phyloP scores from a whole-genome alignment of 2,329 filamentous ascomycete genomes.

The Rugonectria rugulosa region DNA sequence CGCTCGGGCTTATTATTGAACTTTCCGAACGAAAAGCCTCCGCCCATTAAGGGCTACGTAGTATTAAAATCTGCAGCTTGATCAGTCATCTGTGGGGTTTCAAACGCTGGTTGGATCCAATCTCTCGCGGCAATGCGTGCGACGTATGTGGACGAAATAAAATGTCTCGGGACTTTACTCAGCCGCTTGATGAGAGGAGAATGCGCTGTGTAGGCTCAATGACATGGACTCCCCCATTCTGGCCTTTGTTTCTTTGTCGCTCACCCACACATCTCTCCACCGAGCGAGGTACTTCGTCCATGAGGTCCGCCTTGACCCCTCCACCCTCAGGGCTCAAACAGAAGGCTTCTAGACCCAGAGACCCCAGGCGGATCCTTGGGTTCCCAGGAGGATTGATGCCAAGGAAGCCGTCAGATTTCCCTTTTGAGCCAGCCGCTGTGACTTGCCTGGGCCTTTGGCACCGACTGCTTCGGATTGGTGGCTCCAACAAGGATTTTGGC shows the following conservation, averaged over 20 bases:
- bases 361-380: conserved; percentile 18
- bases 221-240: too few relatives aligned
- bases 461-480: conserved; percentile 14
- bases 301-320: conserved; percentile 3
- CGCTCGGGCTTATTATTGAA: too few relatives aligned
- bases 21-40: too few relatives aligned
- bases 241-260: background rate
- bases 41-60: too few relatives aligned
- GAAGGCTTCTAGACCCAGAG: conserved; percentile 25
- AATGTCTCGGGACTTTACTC: background rate
- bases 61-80: too few relatives aligned
- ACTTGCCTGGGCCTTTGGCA: background rate
- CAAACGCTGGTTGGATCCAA: background rate
- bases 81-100: too few relatives aligned
- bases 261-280: conserved; percentile 3
- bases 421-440: conserved; percentile 16
- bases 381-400: conserved; percentile 26
- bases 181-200: too few relatives aligned
- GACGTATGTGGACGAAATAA: background rate
- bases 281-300: too few relatives aligned
- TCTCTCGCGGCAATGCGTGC: background rate
- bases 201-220: too few relatives aligned
- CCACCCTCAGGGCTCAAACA: conserved; percentile 20
- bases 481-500: conserved; percentile 2
- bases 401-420: conserved; percentile 27